Base-by-base conservation (phyloP, 116 monocot genomes). In the Trichopus zeylanicus region DNA sequence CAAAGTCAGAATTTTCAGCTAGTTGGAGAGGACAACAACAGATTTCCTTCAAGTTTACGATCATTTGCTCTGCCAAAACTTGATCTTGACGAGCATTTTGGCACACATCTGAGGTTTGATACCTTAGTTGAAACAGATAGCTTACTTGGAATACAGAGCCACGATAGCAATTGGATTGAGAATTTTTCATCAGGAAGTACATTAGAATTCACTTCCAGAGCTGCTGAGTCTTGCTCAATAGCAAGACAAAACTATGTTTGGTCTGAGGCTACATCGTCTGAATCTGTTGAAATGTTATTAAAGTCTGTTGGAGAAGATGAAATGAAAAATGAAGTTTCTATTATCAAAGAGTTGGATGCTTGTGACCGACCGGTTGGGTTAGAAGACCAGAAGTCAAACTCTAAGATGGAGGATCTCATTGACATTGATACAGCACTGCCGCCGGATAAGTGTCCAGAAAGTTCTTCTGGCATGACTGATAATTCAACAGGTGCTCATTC, bases 261-360 rank as follows among this genome's bases (percentile, higher is more conserved):
- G 97, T 87, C 87, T 56, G 87, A 87, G 51, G 97, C 91, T 46
- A 81, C 87, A 54, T 97, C 87, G 55, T 80, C 89, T 64, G 97
- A 97, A 63, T 97, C 97, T 62, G 91, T 90, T 34, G 90, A 90
- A 60, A 90, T 91, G 79, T 65, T 97, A 73, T 37, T 97, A 67
- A 97, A 76, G 55, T 84, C 97, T 30, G 81, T 97, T 67, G 84
- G 79, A 51, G 87, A 91, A 68, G 81, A 87, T 81, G 79, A 81
- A 39, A 70, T 80, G 68, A 64, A 69, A 32, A 29, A 81, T 21
- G 66, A 65, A 12, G 69, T 76, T 51, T 48, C 18, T 67, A 49
- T 37, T 48, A 58, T 70, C 48, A 70, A 79, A 13, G 42, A 13
- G 11, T 53, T 52, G 26, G 63, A 53, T 71, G 29, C 58, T 57